Evolutionary conservation across 768 basidiomycete genomes (phyloP), one percentile per base, ranked within the genome.

Genomic region (Candolleomyces eurysporus): DNA sequence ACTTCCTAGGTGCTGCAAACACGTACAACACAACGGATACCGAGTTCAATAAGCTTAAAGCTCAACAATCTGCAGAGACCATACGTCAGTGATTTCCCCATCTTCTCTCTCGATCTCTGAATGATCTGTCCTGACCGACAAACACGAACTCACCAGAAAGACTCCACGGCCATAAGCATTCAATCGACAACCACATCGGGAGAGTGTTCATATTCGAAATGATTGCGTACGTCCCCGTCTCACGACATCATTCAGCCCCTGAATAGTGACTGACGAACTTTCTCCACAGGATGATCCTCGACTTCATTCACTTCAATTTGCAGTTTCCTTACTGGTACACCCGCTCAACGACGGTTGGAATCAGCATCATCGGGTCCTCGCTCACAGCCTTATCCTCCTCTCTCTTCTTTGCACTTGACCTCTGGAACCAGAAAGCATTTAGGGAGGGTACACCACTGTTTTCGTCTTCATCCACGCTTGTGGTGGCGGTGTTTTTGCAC

Each of bases 281-380:
- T 36, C 39, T 39, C 8, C 9, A 1, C 40, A 74, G 74, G 5
- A 2, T 46, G 3, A 50, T 57, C 4, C 40, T 72, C 30, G 22
- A 51, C 21, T 8, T 61, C 16, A 5, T 66, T n/a, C 48, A 49
- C 7, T 48, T 48, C 9, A 5, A 67, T 21, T 61, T 75, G 3
- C 59, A 66, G 6, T 42, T 69, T 48, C 60, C 68, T 51, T 78
- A 78, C 58, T 78, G 76, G 75, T 76, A 66, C 55, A 71, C 73
- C 1, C 69, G 72, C 26, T 67, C 64, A 45, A 72, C 75, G 1
- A 77, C 73, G 0, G 69, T 69, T 14, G 71, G 71, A 4, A 71
- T 79, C 58, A 74, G 73, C 21, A 64, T 69, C 9, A n/a, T 63
- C 0, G 73, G 73, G 16, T 69, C 63, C 3, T 30, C 62, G 11